These are phyloP conservation scores for Sesbania bispinosa DNA, from an alignment of 306 rosid species.

Conservation along the genomic window DNA sequence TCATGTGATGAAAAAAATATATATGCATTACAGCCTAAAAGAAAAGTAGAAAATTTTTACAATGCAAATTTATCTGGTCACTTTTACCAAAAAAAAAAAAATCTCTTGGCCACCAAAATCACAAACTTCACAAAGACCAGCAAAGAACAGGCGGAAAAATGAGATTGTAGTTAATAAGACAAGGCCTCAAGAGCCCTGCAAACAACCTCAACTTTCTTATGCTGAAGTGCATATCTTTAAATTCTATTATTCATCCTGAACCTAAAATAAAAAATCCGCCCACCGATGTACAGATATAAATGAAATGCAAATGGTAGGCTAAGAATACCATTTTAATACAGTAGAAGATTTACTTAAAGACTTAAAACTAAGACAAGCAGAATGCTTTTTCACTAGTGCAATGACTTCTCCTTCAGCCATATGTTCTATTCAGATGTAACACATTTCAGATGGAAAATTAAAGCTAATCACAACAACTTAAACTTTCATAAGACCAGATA, in stretches of 20 bases:
- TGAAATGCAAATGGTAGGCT: too few relatives aligned
- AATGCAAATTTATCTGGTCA: too few relatives aligned
- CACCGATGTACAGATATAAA: not conserved
- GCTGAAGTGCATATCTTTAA: not conserved
- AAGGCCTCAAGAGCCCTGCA: not conserved
- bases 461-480: constrained; percentile 24
- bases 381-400: constrained; percentile 12
- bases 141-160: not conserved
- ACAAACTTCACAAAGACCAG: too few relatives aligned
- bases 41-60: too few relatives aligned
- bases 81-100: too few relatives aligned
- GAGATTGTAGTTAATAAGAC: not conserved
- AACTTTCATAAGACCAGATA: not conserved
- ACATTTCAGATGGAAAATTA: not conserved
- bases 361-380: not conserved
- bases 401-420: constrained; percentile 10
- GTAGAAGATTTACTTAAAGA: not conserved
- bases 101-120: too few relatives aligned
- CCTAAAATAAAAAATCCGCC: too few relatives aligned
- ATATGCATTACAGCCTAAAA: too few relatives aligned
- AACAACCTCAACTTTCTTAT: not conserved
- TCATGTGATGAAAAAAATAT: too few relatives aligned
- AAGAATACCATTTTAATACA: constrained; percentile 19
- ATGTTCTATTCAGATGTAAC: constrained; percentile 11
- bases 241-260: not conserved